Percentiles rank a stretch among this genome's conserved stretches.
These are phyloP conservation scores for Marsdenia floribunda DNA, from an alignment of 257 asterid species.

Conservation along the genomic window DNA sequence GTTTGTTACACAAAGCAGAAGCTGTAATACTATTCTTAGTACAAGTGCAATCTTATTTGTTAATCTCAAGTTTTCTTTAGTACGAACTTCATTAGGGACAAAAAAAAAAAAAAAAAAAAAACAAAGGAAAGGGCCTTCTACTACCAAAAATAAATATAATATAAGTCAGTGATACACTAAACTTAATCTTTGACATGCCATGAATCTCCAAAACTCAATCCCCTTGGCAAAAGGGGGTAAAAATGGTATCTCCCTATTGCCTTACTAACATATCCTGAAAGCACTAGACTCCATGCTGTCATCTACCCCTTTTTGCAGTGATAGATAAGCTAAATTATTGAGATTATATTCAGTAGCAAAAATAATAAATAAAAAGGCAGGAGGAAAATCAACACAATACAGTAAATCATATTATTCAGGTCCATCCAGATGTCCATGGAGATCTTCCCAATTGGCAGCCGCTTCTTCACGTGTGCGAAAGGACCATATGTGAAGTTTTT, in stretches of 20 bases:
- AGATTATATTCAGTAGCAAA: background rate
- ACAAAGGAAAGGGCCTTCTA: background rate
- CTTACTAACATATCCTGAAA: background rate
- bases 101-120: too few species aligned
- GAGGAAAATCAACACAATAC: background rate
- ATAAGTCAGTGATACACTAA: background rate
- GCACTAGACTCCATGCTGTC: background rate
- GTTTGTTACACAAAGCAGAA: too few species aligned
- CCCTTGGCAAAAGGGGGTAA: background rate
- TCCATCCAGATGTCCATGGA: slow-evolving; percentile 28
- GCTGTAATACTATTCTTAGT: background rate
- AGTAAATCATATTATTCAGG: slow-evolving; percentile 26
- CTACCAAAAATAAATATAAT: background rate
- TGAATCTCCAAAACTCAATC: background rate
- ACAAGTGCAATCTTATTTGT: background rate
- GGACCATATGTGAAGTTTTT: slow-evolving; percentile 28
- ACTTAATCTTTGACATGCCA: background rate
- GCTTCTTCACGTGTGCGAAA: slow-evolving; percentile 34
- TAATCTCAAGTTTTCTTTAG: background rate
- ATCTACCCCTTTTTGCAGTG: background rate
- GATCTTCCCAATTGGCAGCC: slow-evolving; percentile 18
- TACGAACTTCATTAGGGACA: background rate
- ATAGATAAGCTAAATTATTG: background rate
- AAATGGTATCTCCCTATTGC: background rate
- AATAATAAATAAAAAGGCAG: background rate